These are phyloP conservation scores for Neurospora pannonica DNA, from an alignment of 495 filamentous ascomycete species.

Conservation along the genomic window DNA sequence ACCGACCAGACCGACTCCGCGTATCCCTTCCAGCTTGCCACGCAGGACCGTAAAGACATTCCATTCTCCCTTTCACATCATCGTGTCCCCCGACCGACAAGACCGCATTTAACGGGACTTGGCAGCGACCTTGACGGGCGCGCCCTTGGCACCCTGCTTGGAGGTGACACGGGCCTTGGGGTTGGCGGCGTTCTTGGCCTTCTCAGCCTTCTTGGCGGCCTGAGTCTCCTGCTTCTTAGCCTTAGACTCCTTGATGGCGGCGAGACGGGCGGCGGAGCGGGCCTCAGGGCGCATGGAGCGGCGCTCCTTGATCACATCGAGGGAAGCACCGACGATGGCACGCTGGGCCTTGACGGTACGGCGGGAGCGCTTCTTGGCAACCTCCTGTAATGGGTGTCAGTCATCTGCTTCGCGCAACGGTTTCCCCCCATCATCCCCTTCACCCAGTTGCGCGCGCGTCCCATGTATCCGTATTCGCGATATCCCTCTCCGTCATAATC, in stretches of 20 bases:
- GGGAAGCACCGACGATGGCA: conserved; percentile 96
- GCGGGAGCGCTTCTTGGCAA: conserved; percentile 98
- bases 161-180: conserved; percentile 61
- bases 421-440: background rate
- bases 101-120: conserved; percentile 65
- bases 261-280: conserved; percentile 78
- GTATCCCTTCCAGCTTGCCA: conserved; percentile 16
- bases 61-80: conserved; percentile 15
- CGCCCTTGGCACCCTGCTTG: conserved; percentile 96
- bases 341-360: conserved; percentile 97
- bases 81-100: conserved; percentile 4
- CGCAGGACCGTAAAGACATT: conserved; percentile 16
- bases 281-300: conserved; percentile 87
- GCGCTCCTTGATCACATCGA: conserved; percentile 99
- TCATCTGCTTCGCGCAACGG: conserved; percentile 6
- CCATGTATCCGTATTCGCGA: background rate
- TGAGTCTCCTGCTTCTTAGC: conserved; percentile 85
- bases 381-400: conserved; percentile 65
- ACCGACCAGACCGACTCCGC: conserved; percentile 30
- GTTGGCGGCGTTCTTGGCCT: conserved; percentile 88
- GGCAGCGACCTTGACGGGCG: conserved; percentile 74
- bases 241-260: conserved; percentile 92
- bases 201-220: conserved; percentile 96
- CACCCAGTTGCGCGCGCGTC: background rate
- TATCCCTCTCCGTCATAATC: background rate